Base-by-base conservation (phyloP, 2,329 filamentous ascomycete genomes). In the Aspergillus sp. region DNA sequence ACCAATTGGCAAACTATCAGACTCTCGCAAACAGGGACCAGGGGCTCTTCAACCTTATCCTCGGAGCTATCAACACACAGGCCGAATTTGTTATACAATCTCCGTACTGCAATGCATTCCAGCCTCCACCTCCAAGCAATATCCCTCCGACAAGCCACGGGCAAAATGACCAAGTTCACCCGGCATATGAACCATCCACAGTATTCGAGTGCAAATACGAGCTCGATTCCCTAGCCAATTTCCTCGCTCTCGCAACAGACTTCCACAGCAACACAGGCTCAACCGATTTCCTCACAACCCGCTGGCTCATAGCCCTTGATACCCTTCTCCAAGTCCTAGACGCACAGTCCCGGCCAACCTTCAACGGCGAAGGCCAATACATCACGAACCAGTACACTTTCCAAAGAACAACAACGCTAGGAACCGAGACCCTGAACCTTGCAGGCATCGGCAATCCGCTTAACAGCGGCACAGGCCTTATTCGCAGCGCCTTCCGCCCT, bases 191-290 rank as follows among this genome's bases (percentile, higher is more conserved):
- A 72, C 90, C 90, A 0, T 86, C 84, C 0, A 86, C 89, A 53
- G 95, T 99, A 3, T 99, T 97, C 67, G 95, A 99, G 78, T 99
- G 95, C 86, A 99, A 99, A 79, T 99, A 98, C 78, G 95, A 99
- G 80, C 87, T 99, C 23, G 95, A 99, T 79, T 97, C 93, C 8
- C 83, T 99, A 0, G 95, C 93, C 0, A 90, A 96, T 73, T 99
- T 99, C 76, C 84, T 99, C 6, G 88, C 91, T 0, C 80, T 99
- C 2, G 87, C 85, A 19, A 97, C 97, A 71, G 89, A 97, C 69
- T 98, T 96, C 78, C 85, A 95, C 78, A 87, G 90, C 45, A 85
- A 91, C 72, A 96, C 92, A 0, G 84, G 84, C 2, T 94, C 91
- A 0, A 90, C 84, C 0, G 89, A 90, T 1, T 97, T 96, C 73